Evolutionary conservation across 352 stramenopile species (phyloP).

Genomic region (Globisporangium acanthophoron): DNA sequence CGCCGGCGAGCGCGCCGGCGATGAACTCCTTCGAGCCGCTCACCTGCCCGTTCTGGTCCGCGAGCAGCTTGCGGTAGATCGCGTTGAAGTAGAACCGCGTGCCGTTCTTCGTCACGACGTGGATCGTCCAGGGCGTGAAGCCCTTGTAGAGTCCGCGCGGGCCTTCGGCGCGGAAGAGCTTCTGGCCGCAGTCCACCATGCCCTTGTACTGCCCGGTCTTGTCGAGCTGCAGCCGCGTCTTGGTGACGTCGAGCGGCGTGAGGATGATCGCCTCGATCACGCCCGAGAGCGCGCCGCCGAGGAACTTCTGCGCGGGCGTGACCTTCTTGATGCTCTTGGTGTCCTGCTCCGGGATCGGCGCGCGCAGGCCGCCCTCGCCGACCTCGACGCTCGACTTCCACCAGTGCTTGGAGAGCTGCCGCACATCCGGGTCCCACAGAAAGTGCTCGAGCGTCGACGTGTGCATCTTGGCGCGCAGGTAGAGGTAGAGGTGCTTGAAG

Average conservation of each 20-base stretch:
- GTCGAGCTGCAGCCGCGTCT: constrained; percentile 87
- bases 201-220: constrained; percentile 82
- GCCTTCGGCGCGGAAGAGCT: constrained; percentile 74
- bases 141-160: constrained; percentile 82
- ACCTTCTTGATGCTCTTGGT: constrained; percentile 51
- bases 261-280: constrained; percentile 84
- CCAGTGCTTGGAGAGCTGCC: constrained; percentile 82
- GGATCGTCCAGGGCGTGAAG: constrained; percentile 85
- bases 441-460: constrained; percentile 66
- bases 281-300: constrained; percentile 78
- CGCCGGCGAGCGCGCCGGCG: constrained; percentile 89
- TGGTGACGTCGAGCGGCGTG: constrained; percentile 85
- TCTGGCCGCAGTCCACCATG: constrained; percentile 82
- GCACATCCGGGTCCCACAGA: constrained; percentile 78
- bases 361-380: constrained; percentile 64
- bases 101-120: constrained; percentile 89
- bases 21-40: constrained; percentile 77
- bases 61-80: constrained; percentile 70
- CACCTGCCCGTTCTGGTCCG: constrained; percentile 77
- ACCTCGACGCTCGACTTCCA: constrained; percentile 84
- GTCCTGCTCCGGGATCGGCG: constrained; percentile 28
- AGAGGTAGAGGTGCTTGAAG: constrained; percentile 81
- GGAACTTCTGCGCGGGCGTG: constrained; percentile 68
- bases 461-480: constrained; percentile 75
- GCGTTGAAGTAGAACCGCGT: constrained; percentile 89